A percentile compares a stretch with the other conserved stretches of the same genome.
phyloP scores from a whole-genome alignment of 176 grass and related monocot genomes.

The Ensete ventricosum region DNA sequence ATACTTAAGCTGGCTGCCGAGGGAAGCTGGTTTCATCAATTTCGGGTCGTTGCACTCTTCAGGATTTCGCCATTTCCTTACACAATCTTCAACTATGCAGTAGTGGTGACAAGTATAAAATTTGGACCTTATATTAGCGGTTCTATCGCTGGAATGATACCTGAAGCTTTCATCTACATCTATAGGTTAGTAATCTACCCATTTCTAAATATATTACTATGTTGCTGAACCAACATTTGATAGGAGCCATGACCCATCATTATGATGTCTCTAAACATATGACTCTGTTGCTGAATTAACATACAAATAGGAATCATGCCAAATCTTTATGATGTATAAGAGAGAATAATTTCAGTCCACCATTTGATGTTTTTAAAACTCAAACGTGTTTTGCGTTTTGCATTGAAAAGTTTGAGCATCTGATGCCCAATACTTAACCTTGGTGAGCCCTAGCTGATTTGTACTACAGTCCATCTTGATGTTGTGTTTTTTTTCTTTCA shows the following conservation, averaged over 20 bases:
- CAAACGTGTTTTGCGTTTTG: too few species aligned
- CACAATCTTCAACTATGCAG: constrained; percentile 57
- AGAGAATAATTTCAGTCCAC: too few species aligned
- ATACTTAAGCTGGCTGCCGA: constrained; percentile 55
- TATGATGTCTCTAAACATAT: background rate
- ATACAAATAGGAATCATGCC: background rate
- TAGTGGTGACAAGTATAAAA: constrained; percentile 44
- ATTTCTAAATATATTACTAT: background rate
- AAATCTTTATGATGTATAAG: background rate
- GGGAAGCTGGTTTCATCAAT: constrained; percentile 73
- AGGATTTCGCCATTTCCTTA: constrained; percentile 85
- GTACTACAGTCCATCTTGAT: too few species aligned
- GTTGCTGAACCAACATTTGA: background rate
- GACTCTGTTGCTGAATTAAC: background rate
- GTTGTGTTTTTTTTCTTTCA: too few species aligned
- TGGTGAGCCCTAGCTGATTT: too few species aligned
- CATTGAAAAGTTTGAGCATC: too few species aligned
- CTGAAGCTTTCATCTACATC: constrained; percentile 69
- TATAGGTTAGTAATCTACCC: constrained; percentile 49
- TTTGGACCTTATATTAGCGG: constrained; percentile 68
- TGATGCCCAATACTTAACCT: too few species aligned
- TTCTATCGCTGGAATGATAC: constrained; percentile 75
- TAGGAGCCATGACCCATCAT: background rate
- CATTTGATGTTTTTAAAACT: too few species aligned
- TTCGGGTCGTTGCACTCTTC: constrained; percentile 44